Evolutionary conservation across 2,329 filamentous ascomycete genomes (phyloP), one percentile per base, ranked within the genome.

Genomic region (Colletotrichum magnum): DNA sequence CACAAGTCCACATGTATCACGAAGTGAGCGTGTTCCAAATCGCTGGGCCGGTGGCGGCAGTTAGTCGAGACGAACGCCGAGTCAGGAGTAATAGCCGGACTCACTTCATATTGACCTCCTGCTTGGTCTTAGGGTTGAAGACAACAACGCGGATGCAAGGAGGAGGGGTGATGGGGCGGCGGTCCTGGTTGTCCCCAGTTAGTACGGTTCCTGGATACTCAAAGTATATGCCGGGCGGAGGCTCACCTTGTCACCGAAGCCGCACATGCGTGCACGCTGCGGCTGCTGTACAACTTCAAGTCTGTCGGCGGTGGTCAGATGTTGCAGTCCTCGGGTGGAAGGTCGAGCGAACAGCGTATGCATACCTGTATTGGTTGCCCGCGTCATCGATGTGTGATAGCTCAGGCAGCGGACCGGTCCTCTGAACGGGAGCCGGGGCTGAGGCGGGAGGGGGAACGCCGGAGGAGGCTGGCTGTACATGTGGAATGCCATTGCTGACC

Each of bases 221-320:
- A 2, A 36, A 36, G 32, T 36, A 10, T 36, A 13, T 28, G 48
- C 7, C 12, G 21, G 12, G 5, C 36, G 36, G 24, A 45, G n/a
- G 52, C 54, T 18, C 28, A 96, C 94, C 88, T 98, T 99, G 84
- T 99, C 96, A 71, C 96, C 96, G 83, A 98, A 99, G 7, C 96
- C 96, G 83, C 96, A 99, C 96, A 98, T 98, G 71, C 96, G 93
- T 73, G 96, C 96, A 75, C 96, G 90, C 75, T 94, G 88, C 58
- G 96, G 96, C 80, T 98, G 94, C 83, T 99, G 96, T 73, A 93
- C 90, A 69, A 98, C 94, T 73, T 91, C 85, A 58, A 97, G 87
- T 71, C 90, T 92, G 73, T 16, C 18, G 43, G 28, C 18, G 58
- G 26, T 4, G 2, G 64, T 68, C 32, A 68, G 59, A 28, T n/a